Evolutionary conservation across 2,329 filamentous ascomycete species (phyloP), one percentile per base, ranked within the genome.

Genomic region (Talaromyces sp.): DNA sequence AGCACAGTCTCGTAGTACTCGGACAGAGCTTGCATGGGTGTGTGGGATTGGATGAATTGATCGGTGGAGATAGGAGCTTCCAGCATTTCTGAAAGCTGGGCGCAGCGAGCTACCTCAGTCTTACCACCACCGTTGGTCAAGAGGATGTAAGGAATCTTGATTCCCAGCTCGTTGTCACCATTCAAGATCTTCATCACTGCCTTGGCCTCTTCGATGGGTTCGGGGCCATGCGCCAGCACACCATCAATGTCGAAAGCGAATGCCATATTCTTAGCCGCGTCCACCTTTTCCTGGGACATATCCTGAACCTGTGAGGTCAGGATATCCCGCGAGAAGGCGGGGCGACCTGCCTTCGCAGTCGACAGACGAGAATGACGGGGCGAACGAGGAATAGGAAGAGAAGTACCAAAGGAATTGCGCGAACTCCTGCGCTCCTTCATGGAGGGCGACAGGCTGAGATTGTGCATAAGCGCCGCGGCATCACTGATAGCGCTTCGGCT

Each of bases 1-100:
- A 91, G 80, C 32, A 91, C 87, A 2, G 87, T 90, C 63, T 84
- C 82, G 78, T 90, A 90, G 80, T 90, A 90, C 71, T 90, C 86
- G 19, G 87, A 77, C 64, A 90, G 75, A 41, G 87, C 88, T 54
- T 86, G 86, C 88, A 90, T 90, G 61, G 87, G 87, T 3, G 86
- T 90, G 78, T 89, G 87, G 1, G 85, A 87, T 72, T 90, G 87
- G 68, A 90, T 89, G 78, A 90, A 91, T 70, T 90, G 87, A 53
- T 89, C 86, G 33, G 83, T 87, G 47, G 78, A 82, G 70, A 89
- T 83, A 47, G 85, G 85, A 65, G 81, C 81, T 53, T 82, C 74
- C 41, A 90, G 79, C 57, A 90, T 88, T 68, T 83, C 82, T 58
- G 82, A 80, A 16, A 90, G 81, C 72, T 90, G 86, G 53, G 85